These are phyloP conservation scores for Pharnaceum exiguum DNA, from an alignment of 148 eudicot species.

Conservation along the genomic window DNA sequence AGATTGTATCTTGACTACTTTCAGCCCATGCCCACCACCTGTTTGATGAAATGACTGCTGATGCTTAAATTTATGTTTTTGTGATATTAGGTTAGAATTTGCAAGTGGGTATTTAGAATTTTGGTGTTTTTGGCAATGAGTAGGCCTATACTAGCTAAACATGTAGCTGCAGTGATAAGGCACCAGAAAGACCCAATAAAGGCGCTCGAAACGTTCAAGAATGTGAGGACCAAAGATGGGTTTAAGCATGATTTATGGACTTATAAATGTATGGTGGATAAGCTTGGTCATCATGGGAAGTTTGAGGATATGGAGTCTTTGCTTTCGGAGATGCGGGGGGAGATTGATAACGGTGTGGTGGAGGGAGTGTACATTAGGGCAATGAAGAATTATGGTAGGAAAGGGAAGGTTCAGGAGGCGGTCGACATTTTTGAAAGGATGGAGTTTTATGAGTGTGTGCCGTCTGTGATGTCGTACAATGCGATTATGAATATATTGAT, in stretches of 20 bases:
- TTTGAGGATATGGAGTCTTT: conserved; percentile 78
- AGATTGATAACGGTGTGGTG: conserved; percentile 47
- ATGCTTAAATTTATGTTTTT: conserved; percentile 4
- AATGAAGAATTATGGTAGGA: conserved; percentile 81
- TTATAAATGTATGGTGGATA: conserved; percentile 68
- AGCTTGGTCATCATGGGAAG: conserved; percentile 68
- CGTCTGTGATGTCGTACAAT: conserved; percentile 61
- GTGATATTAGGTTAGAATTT: not conserved
- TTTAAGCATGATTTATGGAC: conserved; percentile 63
- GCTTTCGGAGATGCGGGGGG: conserved; percentile 59
- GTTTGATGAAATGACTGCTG: conserved; percentile 25
- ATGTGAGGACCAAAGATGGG: conserved; percentile 70
- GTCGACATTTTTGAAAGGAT: conserved; percentile 89
- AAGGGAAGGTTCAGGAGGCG: conserved; percentile 72
- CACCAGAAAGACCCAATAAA: conserved; percentile 75
- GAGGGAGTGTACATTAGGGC: conserved; percentile 84
- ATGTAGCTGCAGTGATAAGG: conserved; percentile 79
- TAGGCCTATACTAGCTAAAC: conserved; percentile 67
- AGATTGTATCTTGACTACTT: no score
- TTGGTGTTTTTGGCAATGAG: conserved; percentile 42
- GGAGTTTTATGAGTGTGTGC: conserved; percentile 85
- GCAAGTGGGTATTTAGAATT: not conserved
- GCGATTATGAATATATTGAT: conserved; percentile 83
- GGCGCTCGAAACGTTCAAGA: conserved; percentile 80
- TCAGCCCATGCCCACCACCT: conserved; percentile 20